These are phyloP conservation scores for Kuraishia ogatae DNA, from an alignment of 805 yeast species.

Conservation along the genomic window DNA sequence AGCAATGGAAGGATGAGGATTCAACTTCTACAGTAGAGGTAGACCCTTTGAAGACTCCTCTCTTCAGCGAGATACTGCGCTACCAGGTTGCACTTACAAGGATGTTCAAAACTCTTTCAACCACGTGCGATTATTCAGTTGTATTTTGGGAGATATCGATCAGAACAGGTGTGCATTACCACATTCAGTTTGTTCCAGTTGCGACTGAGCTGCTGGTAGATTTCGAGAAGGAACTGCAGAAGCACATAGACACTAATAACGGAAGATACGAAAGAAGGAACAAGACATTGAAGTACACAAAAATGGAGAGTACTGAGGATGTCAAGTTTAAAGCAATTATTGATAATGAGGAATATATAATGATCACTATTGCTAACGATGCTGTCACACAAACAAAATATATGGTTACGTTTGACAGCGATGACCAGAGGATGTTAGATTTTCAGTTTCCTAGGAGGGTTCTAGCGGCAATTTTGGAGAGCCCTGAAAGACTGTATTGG, in stretches of 20 bases:
- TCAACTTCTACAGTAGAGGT: constrained; percentile 9
- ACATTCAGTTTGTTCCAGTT: constrained; percentile 71
- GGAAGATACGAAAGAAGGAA: constrained; percentile 35
- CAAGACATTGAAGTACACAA: constrained; percentile 29
- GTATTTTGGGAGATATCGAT: constrained; percentile 68
- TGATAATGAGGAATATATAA: constrained; percentile 27
- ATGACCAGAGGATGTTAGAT: constrained; percentile 35
- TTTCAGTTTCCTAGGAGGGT: constrained; percentile 81
- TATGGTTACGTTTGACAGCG: constrained; percentile 20
- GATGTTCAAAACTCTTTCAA: constrained; percentile 29
- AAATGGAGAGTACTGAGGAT: constrained; percentile 16
- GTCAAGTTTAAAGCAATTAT: constrained; percentile 13
- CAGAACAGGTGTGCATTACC: constrained; percentile 59
- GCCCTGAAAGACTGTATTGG: constrained; percentile 67
- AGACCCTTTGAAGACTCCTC: constrained; percentile 18
- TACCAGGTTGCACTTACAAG: constrained; percentile 40
- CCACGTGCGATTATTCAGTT: constrained; percentile 35
- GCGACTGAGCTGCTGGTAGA: constrained; percentile 31
- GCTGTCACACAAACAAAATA: constrained; percentile 13
- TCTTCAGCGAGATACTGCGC: constrained; percentile 33
- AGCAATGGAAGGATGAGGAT: constrained; percentile 16
- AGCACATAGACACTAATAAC: constrained; percentile 35
- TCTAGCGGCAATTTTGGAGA: constrained; percentile 51
- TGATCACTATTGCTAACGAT: constrained; percentile 17
- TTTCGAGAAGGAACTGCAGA: constrained; percentile 38